Evolutionary conservation across 2,329 filamentous ascomycete genomes (phyloP).

Genomic region (Sphaerulina vaccinii): DNA sequence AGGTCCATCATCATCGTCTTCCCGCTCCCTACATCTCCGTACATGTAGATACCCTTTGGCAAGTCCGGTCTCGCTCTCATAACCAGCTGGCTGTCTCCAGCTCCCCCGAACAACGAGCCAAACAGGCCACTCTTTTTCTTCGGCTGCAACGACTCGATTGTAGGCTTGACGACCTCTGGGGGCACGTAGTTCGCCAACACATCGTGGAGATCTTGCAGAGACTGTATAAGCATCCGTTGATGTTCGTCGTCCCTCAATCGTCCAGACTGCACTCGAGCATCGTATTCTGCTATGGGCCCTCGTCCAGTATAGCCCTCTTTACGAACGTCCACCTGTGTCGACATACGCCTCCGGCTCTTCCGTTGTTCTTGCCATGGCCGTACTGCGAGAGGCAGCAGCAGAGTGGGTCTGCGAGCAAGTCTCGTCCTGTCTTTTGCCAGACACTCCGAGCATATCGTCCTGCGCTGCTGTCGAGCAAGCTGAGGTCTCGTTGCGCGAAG

Average conservation of each 20-base stretch:
- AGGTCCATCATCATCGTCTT: slow-evolving; percentile 99
- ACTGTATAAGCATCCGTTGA: slow-evolving; percentile 86
- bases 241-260: slow-evolving; percentile 82
- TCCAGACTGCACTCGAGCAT: slow-evolving; percentile 72
- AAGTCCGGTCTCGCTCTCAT: slow-evolving; percentile 66
- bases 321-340: slow-evolving; percentile 35
- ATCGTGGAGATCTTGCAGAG: slow-evolving; percentile 83
- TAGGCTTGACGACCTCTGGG: slow-evolving; percentile 73
- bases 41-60: slow-evolving; percentile 89
- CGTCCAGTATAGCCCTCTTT: slow-evolving; percentile 23
- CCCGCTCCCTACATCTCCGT: slow-evolving; percentile 92
- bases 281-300: slow-evolving; percentile 86
- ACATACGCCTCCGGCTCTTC: slow-evolving; percentile 23
- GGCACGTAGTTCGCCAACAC: slow-evolving; percentile 73
- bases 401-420: background rate
- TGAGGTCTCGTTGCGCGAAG: slow-evolving; percentile 16
- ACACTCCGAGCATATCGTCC: slow-evolving; percentile 29
- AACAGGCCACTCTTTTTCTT: slow-evolving; percentile 53
- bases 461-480: slow-evolving; percentile 22
- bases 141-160: slow-evolving; percentile 65
- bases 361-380: slow-evolving; percentile 1
- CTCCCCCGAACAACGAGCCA: slow-evolving; percentile 60
- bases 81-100: slow-evolving; percentile 22
- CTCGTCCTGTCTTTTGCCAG: slow-evolving; percentile 16
- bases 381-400: background rate